A percentile compares a stretch with the other conserved stretches of the same genome.
phyloP scores from a whole-genome alignment of 2,329 filamentous ascomycete species.

The Zopfia rhizophila region DNA sequence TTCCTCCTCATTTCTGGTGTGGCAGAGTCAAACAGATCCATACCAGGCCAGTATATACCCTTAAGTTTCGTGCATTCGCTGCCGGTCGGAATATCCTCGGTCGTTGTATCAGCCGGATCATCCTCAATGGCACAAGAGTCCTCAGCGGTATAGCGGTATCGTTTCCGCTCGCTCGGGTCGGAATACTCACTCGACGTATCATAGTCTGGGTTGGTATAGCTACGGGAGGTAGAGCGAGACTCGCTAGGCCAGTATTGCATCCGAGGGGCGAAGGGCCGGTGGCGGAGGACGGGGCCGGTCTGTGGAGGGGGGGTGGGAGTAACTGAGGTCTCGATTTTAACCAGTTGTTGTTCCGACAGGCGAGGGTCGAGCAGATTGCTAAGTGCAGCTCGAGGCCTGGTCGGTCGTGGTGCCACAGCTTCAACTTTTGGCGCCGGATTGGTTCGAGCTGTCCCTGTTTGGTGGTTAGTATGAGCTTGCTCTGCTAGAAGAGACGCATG shows the following conservation, averaged over 20 bases:
- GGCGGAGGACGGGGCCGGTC: constrained; percentile 41
- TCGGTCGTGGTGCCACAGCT: constrained; percentile 35
- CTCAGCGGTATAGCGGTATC: constrained; percentile 35
- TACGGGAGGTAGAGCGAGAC: constrained; percentile 48
- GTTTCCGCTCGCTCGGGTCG: constrained; percentile 40
- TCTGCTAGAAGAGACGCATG: constrained; percentile 10
- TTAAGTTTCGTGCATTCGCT: constrained; percentile 68
- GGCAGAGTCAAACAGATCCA: constrained; percentile 84
- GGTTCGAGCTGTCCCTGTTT: constrained; percentile 33
- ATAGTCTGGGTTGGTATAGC: constrained; percentile 49
- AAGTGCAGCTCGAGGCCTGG: constrained; percentile 33
- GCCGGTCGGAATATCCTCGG: constrained; percentile 40
- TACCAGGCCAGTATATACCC: constrained; percentile 78
- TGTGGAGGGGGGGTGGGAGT: constrained; percentile 42
- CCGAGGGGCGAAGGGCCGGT: constrained; percentile 45
- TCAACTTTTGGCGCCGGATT: constrained; percentile 35
- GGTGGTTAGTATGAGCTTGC: constrained; percentile 30
- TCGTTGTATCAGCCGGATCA: constrained; percentile 32
- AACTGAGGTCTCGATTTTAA: constrained; percentile 46
- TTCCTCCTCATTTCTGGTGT: constrained; percentile 77
- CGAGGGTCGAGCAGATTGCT: constrained; percentile 48
- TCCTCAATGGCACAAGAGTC: constrained; percentile 47
- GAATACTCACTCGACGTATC: constrained; percentile 51
- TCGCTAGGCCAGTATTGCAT: constrained; percentile 52
- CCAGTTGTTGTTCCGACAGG: constrained; percentile 46